Evolutionary conservation across 108 stramenopile species (phyloP), one percentile per base, ranked within the genome.

Genomic region (Fragilaria crotonensis): DNA sequence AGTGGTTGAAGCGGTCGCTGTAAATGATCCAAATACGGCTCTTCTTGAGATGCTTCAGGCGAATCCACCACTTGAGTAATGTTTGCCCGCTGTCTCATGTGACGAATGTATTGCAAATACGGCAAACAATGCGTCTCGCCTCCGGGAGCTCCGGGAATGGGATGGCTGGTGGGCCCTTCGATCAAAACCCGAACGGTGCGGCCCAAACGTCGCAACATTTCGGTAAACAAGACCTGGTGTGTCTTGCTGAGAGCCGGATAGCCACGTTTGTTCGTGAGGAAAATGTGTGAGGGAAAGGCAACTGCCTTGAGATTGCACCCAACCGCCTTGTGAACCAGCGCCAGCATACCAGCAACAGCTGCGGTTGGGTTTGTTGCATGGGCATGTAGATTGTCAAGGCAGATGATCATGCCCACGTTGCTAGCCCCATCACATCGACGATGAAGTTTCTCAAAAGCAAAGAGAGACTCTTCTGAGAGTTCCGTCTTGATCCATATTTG

Each of bases 1-100:
- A 99, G 67, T 14, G 98, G 98, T 67, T 99, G 96, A 25, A 99
- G 64, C 7, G 98, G 97, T 17, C 88, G 78, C 79, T 99, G 98
- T 32, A 99, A 76, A 59, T 75, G 84, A 72, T 99, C 98, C 54
- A 86, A 71, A 63, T 95, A 96, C 0, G 84, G 62, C 1, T 59
- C 48, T 67, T 96, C 96, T 52, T 86, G 50, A 1, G 48, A 59
- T 20, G 95, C 87, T 54, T 92, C 85, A 48, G 79, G 74, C 21
- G 75, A 67, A 51, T 87, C 80, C 22, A 94, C 62, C 23, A 71
- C 63, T 20, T 56, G 23, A 0, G 44, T 45, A 4, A 78, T 52
- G 45, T 69, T 63, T 2, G 57, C 33, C 26, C 81, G 66, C 20
- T 79, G 48, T 29, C 90, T 78, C 1, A 98, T 72, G 72, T 98